Conservation (phyloP, 257 asterid genomes). For the Nicotiana noctiflora region DNA sequence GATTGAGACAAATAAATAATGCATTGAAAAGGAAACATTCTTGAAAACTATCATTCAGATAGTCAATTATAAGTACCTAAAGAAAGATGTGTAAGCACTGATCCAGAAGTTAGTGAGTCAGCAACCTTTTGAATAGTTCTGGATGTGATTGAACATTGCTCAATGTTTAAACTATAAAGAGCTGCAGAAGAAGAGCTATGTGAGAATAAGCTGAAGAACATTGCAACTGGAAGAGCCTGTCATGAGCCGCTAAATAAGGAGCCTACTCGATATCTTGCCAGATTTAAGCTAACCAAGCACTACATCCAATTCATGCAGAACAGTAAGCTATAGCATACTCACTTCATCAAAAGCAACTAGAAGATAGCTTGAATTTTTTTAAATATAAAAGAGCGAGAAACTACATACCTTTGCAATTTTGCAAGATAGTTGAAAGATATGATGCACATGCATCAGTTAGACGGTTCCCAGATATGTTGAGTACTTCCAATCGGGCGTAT, state of each 20-base stretch:
- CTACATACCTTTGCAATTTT: constrained; percentile 63
- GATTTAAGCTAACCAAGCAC: not conserved
- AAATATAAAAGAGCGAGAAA: constrained; percentile 12
- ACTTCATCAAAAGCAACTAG: not conserved
- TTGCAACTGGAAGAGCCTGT: not conserved
- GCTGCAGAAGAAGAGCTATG: constrained; percentile 43
- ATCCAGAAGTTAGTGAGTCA: constrained; percentile 67
- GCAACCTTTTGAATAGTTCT: constrained; percentile 80
- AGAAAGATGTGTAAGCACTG: constrained; percentile 62
- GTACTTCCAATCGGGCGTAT: constrained; percentile 77
- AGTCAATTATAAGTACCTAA: constrained; percentile 44
- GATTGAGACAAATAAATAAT: constrained; percentile 9
- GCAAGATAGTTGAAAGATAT: constrained; percentile 68
- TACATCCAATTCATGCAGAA: not conserved
- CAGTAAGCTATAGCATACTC: not conserved
- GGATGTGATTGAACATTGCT: constrained; percentile 79
- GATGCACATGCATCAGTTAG: constrained; percentile 89
- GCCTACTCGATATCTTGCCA: not conserved
- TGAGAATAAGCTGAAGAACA: constrained; percentile 5
- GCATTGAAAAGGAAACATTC: constrained; percentile 9
- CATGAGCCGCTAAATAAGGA: not conserved
- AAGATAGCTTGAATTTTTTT: not conserved
- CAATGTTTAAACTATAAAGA: constrained; percentile 75
- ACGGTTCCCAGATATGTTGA: constrained; percentile 76
- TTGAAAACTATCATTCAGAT: not conserved